Evolutionary conservation across 1,284 basidiomycete genomes (phyloP).

Genomic region (Irpex sp.): DNA sequence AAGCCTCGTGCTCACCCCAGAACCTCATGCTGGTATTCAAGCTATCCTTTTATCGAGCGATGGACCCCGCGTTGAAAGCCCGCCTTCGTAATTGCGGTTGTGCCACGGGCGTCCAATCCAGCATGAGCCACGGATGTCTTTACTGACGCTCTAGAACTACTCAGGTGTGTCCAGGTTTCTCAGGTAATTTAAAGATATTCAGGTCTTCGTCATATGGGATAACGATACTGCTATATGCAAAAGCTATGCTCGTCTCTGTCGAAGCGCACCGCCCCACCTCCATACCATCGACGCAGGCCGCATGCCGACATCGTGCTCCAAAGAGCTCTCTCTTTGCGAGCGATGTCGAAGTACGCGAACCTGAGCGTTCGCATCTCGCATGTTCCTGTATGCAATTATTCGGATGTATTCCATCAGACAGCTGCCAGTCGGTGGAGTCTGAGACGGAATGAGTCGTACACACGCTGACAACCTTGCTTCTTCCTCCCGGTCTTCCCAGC

Average conservation of each 20-base stretch:
- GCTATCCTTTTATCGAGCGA: not conserved
- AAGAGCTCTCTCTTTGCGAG: not conserved
- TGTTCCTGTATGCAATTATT: not conserved
- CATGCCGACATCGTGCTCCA: not conserved
- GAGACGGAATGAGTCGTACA: not conserved
- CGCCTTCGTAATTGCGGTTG: not conserved
- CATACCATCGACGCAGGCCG: not conserved
- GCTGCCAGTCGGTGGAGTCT: not conserved
- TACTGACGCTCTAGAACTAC: not conserved
- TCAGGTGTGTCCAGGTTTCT: not conserved
- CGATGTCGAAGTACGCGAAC: not conserved
- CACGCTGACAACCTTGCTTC: not conserved
- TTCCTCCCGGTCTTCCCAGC: not conserved
- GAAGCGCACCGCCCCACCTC: not conserved
- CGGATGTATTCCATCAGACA: not conserved
- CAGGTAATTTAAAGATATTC: not conserved
- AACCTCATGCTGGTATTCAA: not conserved
- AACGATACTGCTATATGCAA: not conserved
- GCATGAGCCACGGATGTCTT: not conserved
- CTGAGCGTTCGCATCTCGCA: not conserved
- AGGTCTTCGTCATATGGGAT: not conserved
- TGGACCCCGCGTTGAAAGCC: not conserved
- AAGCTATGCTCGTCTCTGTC: too few relatives aligned
- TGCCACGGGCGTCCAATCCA: not conserved
- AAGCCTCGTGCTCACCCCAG: slow-evolving; percentile 1